Percentiles rank a stretch among this genome's conserved stretches.
These are phyloP conservation scores for Pseudoscleropodium purum DNA, from an alignment of 225 moss, liverwort and hornwort species.

Conservation along the genomic window DNA sequence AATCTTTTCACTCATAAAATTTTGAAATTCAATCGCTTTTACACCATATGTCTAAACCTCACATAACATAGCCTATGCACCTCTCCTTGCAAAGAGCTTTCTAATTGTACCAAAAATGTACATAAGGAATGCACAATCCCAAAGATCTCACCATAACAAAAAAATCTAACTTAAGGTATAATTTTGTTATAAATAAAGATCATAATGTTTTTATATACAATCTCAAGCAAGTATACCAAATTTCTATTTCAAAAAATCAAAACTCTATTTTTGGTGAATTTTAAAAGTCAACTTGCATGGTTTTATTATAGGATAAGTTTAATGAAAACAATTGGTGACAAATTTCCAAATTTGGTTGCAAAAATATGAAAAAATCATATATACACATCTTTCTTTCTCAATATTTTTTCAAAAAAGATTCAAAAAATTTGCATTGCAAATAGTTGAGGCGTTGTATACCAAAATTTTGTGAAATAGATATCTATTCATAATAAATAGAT, in stretches of 20 bases:
- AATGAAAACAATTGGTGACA: neutral
- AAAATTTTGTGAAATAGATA: neutral
- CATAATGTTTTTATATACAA: neutral
- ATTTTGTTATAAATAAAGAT: too few relatives aligned
- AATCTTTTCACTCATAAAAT: too few relatives aligned
- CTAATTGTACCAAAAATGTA: too few relatives aligned
- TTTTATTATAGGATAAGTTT: neutral
- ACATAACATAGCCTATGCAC: too few relatives aligned
- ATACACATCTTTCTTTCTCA: rapidly evolving
- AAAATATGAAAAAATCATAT: neutral
- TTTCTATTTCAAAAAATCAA: neutral
- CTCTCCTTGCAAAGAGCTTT: too few relatives aligned
- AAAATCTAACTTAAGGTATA: too few relatives aligned
- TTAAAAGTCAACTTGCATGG: neutral
- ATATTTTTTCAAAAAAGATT: neutral
- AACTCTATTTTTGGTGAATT: neutral
- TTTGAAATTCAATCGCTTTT: too few relatives aligned
- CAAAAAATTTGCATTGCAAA: neutral
- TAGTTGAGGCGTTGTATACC: rapidly evolving
- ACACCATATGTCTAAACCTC: too few relatives aligned
- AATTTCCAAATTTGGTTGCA: too few relatives aligned
- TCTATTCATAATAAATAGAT: neutral
- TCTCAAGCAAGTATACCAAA: neutral
- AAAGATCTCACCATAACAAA: too few relatives aligned
- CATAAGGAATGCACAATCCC: too few relatives aligned